phyloP scores from a whole-genome alignment of 2,329 filamentous ascomycete species.

The Phialemonium atrogriseum region DNA sequence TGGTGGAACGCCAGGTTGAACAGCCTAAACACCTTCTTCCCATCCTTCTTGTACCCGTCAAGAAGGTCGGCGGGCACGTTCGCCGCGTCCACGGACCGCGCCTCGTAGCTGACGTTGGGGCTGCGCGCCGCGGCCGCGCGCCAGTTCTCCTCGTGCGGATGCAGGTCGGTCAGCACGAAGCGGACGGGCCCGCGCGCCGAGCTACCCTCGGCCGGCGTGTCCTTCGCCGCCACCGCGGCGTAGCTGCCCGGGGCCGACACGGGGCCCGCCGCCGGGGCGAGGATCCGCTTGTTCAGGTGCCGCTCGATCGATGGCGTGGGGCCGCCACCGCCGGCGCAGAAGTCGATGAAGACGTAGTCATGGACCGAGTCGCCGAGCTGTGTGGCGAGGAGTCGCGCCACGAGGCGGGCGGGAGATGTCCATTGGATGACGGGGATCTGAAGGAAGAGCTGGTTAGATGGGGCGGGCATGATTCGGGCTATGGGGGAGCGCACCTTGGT shows the following conservation, averaged over 20 bases:
- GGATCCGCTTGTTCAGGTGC: constrained; percentile 42
- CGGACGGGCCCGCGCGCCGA: constrained; percentile 26
- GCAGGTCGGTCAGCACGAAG: constrained; percentile 59
- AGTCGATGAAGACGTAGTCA: constrained; percentile 61
- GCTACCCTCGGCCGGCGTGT: constrained; percentile 18
- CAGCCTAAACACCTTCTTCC: constrained; percentile 53
- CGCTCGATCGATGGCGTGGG: constrained; percentile 58
- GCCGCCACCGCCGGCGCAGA: constrained; percentile 67
- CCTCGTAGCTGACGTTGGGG: constrained; percentile 50
- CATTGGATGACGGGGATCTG: constrained; percentile 44
- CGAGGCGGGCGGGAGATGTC: constrained; percentile 49
- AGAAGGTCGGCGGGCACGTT: constrained; percentile 45
- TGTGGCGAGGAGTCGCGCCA: constrained; percentile 46
- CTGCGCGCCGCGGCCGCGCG: constrained; percentile 40
- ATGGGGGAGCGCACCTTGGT: constrained; percentile 29
- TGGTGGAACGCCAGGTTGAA: constrained; percentile 74
- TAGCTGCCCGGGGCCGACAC: not conserved
- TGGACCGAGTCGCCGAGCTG: constrained; percentile 38
- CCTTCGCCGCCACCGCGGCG: constrained; percentile 1
- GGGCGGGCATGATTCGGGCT: not conserved
- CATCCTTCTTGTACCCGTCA: constrained; percentile 16
- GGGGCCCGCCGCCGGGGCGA: constrained; percentile 6
- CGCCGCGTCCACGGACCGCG: constrained; percentile 56
- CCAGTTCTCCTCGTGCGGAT: constrained; percentile 57
- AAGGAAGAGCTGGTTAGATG: not conserved